Base-by-base conservation (phyloP, 805 yeast species). In the Suhomyces sp. region DNA sequence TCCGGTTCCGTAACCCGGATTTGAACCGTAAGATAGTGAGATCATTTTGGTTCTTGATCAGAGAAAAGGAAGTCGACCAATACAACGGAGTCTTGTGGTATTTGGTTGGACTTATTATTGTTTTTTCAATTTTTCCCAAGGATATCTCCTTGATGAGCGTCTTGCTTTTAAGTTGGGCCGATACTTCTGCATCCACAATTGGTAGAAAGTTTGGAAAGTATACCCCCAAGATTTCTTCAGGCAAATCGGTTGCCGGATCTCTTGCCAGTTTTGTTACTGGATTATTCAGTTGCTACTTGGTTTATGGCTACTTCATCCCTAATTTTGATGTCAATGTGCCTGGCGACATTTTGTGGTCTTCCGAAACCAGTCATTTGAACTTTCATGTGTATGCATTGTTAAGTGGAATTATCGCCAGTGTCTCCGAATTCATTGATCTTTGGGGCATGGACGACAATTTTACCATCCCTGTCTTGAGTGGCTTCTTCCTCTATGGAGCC, bases 151-250 rank as follows among this genome's bases (percentile, higher is more conserved):
- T 90, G 18, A 71, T 88, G 66, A 71, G 95, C 15, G 79, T 88
- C 3, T 69, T 88, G 45, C 67, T 91, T 33, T 73, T 93, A 43
- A 85, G 96, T 53, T 93, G 98, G 98, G 88, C 95, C 4, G 98
- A 93, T 55, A 88, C 98, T 7, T 91, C 97, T 2, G 98, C 98
- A 2, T 87, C 96, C 3, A 87, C 96, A 0, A 63, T 90, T 53
- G 98, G 98, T 25, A 74, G 98, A 46, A 76, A 75, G 36, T 91
- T 65, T 57, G 98, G 98, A 6, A 74, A 83, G 50, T 72, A 82
- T 44, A 87, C 96, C 6, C 95, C 95, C 25, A 79, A 82, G 52
- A 59, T 91, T 14, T 72, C 83, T 5, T 69, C 74, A 42, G 77
- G 78, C 43, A 93, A 93, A 60, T 84, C 95, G 3, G 65, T 93